A percentile compares a stretch with the other conserved stretches of the same genome.
Conservation (phyloP, 306 rosid genomes). For the Macrotyloma uniflorum region DNA sequence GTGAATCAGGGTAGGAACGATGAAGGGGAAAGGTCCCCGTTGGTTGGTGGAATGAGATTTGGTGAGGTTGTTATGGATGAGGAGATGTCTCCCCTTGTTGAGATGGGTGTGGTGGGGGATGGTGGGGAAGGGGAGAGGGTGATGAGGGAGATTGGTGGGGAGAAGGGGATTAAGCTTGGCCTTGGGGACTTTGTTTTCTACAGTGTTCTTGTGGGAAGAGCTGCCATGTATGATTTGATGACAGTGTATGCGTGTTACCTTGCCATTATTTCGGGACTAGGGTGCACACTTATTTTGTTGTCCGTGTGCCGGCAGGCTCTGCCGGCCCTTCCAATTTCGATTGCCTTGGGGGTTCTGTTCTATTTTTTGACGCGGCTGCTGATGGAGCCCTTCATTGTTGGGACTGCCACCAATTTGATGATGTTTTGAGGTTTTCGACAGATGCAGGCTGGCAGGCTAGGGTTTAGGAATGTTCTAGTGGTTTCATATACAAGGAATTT, state of each 20-base stretch:
- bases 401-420: conserved; percentile 82
- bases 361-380: conserved; percentile 87
- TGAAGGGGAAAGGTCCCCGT: conserved; percentile 61
- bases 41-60: conserved; percentile 43
- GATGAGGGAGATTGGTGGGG: conserved; percentile 40
- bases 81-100: neutral
- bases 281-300: conserved; percentile 86
- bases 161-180: conserved; percentile 86
- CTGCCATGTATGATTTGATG: conserved; percentile 98
- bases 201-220: conserved; percentile 95
- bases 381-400: conserved; percentile 95
- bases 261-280: conserved; percentile 89
- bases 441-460: conserved; percentile 32
- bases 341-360: conserved; percentile 76
- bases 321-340: conserved; percentile 94
- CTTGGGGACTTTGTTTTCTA: conserved; percentile 95
- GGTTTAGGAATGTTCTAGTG: conserved; percentile 38
- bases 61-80: neutral
- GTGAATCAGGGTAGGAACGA: conserved; percentile 26
- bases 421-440: conserved; percentile 58
- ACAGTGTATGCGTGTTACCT: conserved; percentile 96
- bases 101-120: neutral
- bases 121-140: conserved; percentile 14
- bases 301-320: conserved; percentile 76
- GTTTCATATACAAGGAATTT: conserved; percentile 35